Evolutionary conservation across 805 yeast genomes (phyloP), one percentile per base, ranked within the genome.

Genomic region (Zygosaccharomyces siamensis): DNA sequence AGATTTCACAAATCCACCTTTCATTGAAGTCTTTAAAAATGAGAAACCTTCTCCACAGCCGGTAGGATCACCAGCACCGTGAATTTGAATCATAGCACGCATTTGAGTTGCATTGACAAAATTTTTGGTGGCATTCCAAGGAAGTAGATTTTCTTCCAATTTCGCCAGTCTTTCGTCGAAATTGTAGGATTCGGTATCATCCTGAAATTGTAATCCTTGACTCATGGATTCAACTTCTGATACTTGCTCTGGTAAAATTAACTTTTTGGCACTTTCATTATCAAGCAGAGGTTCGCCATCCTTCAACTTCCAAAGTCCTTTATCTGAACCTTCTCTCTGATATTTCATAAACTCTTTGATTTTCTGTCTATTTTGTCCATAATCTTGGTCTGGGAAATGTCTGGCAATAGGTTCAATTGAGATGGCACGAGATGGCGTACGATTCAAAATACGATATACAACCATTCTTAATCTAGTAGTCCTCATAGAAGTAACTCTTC

Each of bases 311-410:
- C 99, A 93, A 60, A 73, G 86, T 0, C 97, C 97, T 58, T 89
- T 96, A 66, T 90, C 97, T 6, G 84, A 88, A 10, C 98, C 98
- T 33, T 84, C 81, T 58, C 97, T 76, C 69, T 92, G 97, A 60
- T 87, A 93, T 60, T 90, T 97, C 99, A 93, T 93, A 59, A 93
- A 93, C 69, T 93, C 99, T 67, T 93, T 93, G 48, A 93, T 75
- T 53, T 97, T 76, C 69, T 92, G 98, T 59, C 99, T 78, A 63
- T 89, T 92, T 66, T 93, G 99, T 88, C 92, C 90, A 62, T 93
- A 98, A 61, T 86, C 90, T 67, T 90, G 97, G 57, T 89, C 98
- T 0, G 99, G 98, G 63, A 93, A 93, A 71, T 92, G 97, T 44
- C 79, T 78, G 0, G 96, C 82, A 20, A 93, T 87, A 55, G 93